Base-by-base conservation (phyloP, 2,329 filamentous ascomycete species). In the Hortaea sp. region DNA sequence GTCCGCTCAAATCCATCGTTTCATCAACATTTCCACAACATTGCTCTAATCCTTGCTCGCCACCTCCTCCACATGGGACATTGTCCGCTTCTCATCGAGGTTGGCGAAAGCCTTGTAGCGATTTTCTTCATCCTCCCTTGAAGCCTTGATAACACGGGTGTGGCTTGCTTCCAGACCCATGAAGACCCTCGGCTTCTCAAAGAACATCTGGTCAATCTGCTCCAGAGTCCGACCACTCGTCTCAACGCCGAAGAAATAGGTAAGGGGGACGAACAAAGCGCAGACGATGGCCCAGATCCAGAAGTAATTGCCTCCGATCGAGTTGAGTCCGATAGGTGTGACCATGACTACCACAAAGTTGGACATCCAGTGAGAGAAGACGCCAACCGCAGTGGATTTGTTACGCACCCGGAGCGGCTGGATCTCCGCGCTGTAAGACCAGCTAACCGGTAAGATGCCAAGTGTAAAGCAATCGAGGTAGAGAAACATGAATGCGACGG, bases 391-490 rank as follows among this genome's bases (percentile, higher is more conserved):
- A 0, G 70, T 72, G 1, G 70, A 69, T 46, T 70, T 72, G 9
- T 72, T 73, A 28, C 73, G 63, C 54, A 73, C 72, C 2, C 66
- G 60, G 27, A 75, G 57, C 0, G 69, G 68, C 46, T 73, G 73
- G 49, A 73, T 71, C 44, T 74, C 71, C 0, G 71, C 69, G 0
- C 68, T 68, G 53, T 73, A 74, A 9, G 64, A 52, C 57, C 54
- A 54, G 4, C 49, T 57, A 35, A 62, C 30, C 66, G 69, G 68
- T 61, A 70, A 5, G 29, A 74, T 69, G 7, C 66, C 72, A 42
- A 76, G 74, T 58, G 73, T 73, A 34, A 74, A 68, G 56, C 73
- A 74, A 58, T 74, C 75, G n/a, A 76, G 53, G 56, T 75, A 76
- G 54, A 76, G 68, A 52, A 74, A 74, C 49, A 61, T 66, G 50